Evolutionary conservation across 208 protist species (phyloP), one percentile per base, ranked within the genome.

Genomic region (Leishmania major): DNA sequence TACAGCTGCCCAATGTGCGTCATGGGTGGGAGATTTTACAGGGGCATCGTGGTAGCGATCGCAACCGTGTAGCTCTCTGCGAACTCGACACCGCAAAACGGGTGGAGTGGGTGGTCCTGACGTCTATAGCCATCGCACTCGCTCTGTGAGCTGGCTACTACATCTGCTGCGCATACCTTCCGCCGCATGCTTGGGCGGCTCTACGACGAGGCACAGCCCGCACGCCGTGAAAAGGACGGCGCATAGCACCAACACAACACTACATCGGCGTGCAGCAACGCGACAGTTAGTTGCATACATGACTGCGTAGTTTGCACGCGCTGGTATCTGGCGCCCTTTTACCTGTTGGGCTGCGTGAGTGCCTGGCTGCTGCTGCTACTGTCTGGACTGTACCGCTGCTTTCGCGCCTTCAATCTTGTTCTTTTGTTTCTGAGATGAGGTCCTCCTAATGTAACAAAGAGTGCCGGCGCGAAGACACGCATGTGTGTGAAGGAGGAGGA

Each of bases 1-100:
- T 85, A 91, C 13, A 91, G 77, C 45, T 85, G 78, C 3, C 88
- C 88, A 35, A 72, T 84, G 60, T 89, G 85, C 7, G 88, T 83
- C 7, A 89, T 37, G 6, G 88, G 88, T 1, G 51, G 0, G 19
- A 40, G 43, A 37, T 62, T 49, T 3, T 60, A 37, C 10, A 83
- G 53, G 40, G 88, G 80, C 59, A 89, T 77, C 7, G 88, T 91
- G 28, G 85, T 87, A 8, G 84, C 88, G 43, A 84, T 84, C 19
- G 82, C 49, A 47, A 88, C 88, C 49, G 77, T 79, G 78, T 85
- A 91, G 67, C 80, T 84, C 15, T 67, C n/a, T 22, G 82, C 84
- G 40, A 91, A 89, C 22, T 81, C 75, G 6, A 87, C 40, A 10
- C 35, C 51, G 76, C 87, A 89, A 25, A 57, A 73, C 3, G 76